Conservation (phyloP, 306 rosid species). For the Quercus robur region DNA sequence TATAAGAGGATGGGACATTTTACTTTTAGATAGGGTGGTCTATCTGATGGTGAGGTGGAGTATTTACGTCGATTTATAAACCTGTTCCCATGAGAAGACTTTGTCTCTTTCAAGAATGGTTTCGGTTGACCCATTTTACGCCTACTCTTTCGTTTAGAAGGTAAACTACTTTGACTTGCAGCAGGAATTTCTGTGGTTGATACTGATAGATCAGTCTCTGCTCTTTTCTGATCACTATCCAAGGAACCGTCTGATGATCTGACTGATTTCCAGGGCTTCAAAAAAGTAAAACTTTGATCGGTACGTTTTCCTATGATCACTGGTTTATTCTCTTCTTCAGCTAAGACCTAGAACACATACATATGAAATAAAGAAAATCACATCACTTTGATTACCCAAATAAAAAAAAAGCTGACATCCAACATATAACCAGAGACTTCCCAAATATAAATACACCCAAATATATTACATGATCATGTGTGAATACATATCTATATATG, state of each 20-base stretch:
- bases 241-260: constrained; percentile 46
- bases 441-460: not conserved
- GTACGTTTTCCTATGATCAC: constrained; percentile 49
- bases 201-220: constrained; percentile 29
- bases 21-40: constrained; percentile 40
- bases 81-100: constrained; percentile 32
- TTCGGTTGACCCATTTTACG: constrained; percentile 53
- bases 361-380: constrained; percentile 9
- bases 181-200: constrained; percentile 45
- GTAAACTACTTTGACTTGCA: constrained; percentile 38
- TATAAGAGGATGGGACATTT: not conserved
- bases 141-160: constrained; percentile 51
- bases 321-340: constrained; percentile 48
- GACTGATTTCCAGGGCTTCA: constrained; percentile 51
- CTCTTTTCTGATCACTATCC: constrained; percentile 38
- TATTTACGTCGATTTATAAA: constrained; percentile 41
- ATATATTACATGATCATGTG: not conserved
- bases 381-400: not conserved
- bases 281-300: constrained; percentile 36
- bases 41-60: constrained; percentile 31
- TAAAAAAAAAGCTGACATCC: not conserved
- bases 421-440: not conserved
- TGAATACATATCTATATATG: not conserved
- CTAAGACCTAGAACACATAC: constrained; percentile 43
- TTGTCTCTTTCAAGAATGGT: constrained; percentile 35